Percentiles rank a stretch among this genome's conserved stretches.
These are phyloP conservation scores for Quercus phellos DNA, from an alignment of 331 rosid species.

Conservation along the genomic window DNA sequence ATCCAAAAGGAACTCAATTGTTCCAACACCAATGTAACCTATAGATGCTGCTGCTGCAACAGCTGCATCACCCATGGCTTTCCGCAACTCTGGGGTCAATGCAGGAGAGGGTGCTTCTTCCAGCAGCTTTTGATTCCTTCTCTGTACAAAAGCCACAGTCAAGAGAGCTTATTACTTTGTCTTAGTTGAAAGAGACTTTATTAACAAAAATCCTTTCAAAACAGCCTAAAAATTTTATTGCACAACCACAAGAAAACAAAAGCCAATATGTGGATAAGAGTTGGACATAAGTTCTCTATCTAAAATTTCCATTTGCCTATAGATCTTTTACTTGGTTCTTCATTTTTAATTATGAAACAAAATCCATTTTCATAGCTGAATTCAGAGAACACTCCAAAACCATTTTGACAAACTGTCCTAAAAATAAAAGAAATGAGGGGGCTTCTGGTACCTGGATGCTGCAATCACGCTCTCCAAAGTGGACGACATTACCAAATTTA, in stretches of 20 bases:
- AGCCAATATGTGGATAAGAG: not conserved
- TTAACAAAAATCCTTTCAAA: not conserved
- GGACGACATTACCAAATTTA: conserved; percentile 80
- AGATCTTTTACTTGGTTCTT: not conserved
- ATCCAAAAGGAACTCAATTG: conserved; percentile 91
- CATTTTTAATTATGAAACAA: conserved; percentile 3
- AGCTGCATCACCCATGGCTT: conserved; percentile 99
- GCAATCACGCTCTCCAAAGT: conserved; percentile 98
- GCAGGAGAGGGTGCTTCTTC: conserved; percentile 99
- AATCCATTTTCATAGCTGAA: conserved; percentile 16
- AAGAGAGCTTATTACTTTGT: conserved; percentile 11
- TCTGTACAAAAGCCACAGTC: conserved; percentile 38
- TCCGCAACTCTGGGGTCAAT: conserved; percentile 82
- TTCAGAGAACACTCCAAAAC: not conserved
- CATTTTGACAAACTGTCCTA: conserved; percentile 11
- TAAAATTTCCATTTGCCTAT: not conserved
- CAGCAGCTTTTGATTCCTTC: conserved; percentile 92
- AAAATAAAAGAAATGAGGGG: conserved; percentile 9
- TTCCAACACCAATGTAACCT: conserved; percentile 94
- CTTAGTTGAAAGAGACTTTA: not conserved
- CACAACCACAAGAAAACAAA: not conserved
- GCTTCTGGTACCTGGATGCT: conserved; percentile 77
- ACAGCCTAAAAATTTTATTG: not conserved
- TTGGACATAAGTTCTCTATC: not conserved
- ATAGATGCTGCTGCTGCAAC: conserved; percentile 94